Evolutionary conservation across 2,329 filamentous ascomycete genomes (phyloP).

Genomic region (Aspergillus uvarum): DNA sequence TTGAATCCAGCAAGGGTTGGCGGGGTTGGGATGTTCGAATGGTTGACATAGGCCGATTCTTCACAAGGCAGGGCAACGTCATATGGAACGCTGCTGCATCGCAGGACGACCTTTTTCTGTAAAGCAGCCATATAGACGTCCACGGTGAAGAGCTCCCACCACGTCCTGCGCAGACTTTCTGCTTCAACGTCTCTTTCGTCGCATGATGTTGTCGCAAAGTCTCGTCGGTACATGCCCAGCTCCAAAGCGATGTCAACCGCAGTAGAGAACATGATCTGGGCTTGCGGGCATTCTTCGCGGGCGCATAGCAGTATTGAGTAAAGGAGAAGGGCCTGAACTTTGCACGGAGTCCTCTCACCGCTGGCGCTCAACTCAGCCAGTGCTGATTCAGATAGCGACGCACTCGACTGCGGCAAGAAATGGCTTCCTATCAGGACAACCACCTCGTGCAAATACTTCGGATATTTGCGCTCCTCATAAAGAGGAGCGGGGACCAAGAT

Average conservation of each 20-base stretch:
- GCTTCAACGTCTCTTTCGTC: conserved; percentile 62
- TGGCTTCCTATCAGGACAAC: conserved; percentile 56
- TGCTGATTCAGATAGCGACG: conserved; percentile 22
- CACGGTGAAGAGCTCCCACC: conserved; percentile 78
- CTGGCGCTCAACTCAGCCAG: not conserved
- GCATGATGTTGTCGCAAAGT: conserved; percentile 49
- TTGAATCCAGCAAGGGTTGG: conserved; percentile 57
- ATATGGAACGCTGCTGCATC: conserved; percentile 66
- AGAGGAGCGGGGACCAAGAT: conserved; percentile 51
- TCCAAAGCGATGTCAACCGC: conserved; percentile 70
- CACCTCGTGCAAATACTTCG: conserved; percentile 48
- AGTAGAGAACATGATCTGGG: conserved; percentile 52
- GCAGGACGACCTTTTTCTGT: conserved; percentile 47
- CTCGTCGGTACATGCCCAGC: conserved; percentile 69
- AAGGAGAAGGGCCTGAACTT: conserved; percentile 40
- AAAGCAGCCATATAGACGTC: conserved; percentile 80
- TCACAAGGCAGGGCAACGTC: conserved; percentile 77
- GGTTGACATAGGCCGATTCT: conserved; percentile 56
- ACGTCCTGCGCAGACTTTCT: conserved; percentile 81
- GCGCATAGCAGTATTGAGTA: conserved; percentile 38
- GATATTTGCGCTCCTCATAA: conserved; percentile 42
- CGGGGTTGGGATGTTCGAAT: conserved; percentile 58
- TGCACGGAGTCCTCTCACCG: conserved; percentile 29
- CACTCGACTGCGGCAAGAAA: conserved; percentile 40
- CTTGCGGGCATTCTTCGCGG: conserved; percentile 34